A percentile compares a stretch with the other conserved stretches of the same genome.
Evolutionary conservation across 345 rosid species (phyloP).

Genomic region (Populus euphratica): DNA sequence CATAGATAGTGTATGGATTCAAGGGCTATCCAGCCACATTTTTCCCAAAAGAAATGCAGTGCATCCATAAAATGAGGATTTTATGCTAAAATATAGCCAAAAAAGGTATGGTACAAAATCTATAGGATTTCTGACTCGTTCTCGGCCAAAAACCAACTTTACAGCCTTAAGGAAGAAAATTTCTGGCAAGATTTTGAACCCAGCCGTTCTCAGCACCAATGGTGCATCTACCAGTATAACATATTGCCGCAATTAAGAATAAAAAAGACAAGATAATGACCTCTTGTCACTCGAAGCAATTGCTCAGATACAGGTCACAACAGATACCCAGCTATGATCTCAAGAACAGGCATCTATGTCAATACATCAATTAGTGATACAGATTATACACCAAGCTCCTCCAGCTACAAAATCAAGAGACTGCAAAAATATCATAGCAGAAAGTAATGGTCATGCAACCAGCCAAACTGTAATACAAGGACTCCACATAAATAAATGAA

Average conservation of each 20-base stretch:
- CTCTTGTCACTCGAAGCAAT: conserved; percentile 18
- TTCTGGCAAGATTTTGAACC: conserved; percentile 14
- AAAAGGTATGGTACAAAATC: conserved; percentile 26
- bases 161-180: conserved; percentile 17
- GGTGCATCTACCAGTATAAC: neutral
- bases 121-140: conserved; percentile 11
- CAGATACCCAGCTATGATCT: conserved; percentile 10
- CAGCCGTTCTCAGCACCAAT: conserved; percentile 17
- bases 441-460: neutral
- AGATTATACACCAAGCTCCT: conserved; percentile 22
- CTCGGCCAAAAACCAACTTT: conserved; percentile 22
- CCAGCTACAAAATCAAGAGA: conserved; percentile 11
- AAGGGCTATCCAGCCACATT: conserved; percentile 9
- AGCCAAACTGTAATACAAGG: neutral
- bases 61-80: conserved; percentile 20
- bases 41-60: conserved; percentile 11
- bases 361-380: conserved; percentile 16
- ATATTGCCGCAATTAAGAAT: neutral
- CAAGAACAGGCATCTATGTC: conserved; percentile 11
- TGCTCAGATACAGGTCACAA: conserved; percentile 8
- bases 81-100: conserved; percentile 12
- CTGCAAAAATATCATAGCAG: conserved; percentile 26
- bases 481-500: no score
- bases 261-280: neutral
- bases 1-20: conserved; percentile 4